Evolutionary conservation across 169 alveolate genomes (phyloP), one percentile per base, ranked within the genome.

Genomic region (Plasmodium cynomolgi): DNA sequence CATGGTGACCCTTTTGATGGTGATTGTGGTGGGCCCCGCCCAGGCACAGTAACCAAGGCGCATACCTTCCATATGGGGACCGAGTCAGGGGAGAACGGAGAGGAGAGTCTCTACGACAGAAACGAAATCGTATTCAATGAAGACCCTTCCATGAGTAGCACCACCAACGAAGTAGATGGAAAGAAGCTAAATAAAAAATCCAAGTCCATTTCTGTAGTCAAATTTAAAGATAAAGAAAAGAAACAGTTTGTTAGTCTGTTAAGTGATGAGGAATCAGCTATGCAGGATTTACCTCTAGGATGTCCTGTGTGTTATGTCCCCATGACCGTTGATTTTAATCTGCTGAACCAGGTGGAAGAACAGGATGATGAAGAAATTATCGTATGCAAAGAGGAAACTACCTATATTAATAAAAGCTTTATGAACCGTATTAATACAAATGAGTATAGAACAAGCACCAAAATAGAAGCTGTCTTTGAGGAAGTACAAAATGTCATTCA

Each of bases 241-340:
- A 82, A 75, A 15, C 41, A 81, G 6, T 90, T 80, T 68, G 75
- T 90, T 11, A 80, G 58, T 80, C 34, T 90, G 33, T 20, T 71
- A 74, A 90, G 39, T 80, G 58, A 80, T 4, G 47, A 80, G 1
- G 90, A 68, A 6, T 9, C 81, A 26, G 71, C 44, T 62, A 47
- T 92, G 82, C 74, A 54, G 95, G 96, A 33, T 95, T 92, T 74
- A 39, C 94, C 94, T 3, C 92, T 96, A 31, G 97, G 97, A 8
- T 97, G 98, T 71, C 98, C 98, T 29, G 95, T 95, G n/a, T 97
- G 98, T 91, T 97, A 84, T 54, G 96, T 94, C 17, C 97, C 98
- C 7, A 77, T 97, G 37, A 97, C 98, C 20, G 94, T 97, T n/a
- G 95, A 94, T 72, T 83, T 96, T 50, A 81, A 74, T 2, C 58